Evolutionary conservation across 306 rosid species (phyloP).

Genomic region (Canavalia gladiata): DNA sequence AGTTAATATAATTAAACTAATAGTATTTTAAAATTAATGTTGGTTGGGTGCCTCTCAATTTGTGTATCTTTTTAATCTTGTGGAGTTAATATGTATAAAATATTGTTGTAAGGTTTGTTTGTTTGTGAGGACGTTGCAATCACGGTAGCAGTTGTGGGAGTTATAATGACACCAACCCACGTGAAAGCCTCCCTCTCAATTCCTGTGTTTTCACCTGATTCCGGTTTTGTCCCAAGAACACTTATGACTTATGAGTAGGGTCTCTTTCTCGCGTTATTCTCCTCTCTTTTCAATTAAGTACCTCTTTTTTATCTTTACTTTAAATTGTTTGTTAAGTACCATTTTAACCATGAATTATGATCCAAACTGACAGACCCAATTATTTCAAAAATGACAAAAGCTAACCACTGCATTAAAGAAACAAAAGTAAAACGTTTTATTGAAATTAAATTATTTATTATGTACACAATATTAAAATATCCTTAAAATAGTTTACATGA

Average conservation of each 20-base stretch:
- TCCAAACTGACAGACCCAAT: too few species aligned
- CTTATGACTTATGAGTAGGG: not conserved
- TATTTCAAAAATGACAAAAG: too few species aligned
- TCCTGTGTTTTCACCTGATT: conserved; percentile 58
- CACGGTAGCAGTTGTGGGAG: conserved; percentile 62
- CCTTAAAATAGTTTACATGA: too few species aligned
- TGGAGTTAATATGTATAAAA: not conserved
- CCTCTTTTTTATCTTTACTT: too few species aligned
- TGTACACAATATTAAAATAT: too few species aligned
- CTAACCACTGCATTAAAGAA: too few species aligned
- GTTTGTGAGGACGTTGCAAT: conserved; percentile 50
- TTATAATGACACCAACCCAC: conserved; percentile 60
- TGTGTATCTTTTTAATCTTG: not conserved
- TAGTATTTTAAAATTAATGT: not conserved
- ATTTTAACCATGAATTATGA: not conserved
- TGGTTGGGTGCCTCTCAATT: not conserved
- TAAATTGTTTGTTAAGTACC: not conserved
- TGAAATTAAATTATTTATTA: too few species aligned
- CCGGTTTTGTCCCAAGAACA: not conserved
- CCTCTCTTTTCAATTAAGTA: not conserved
- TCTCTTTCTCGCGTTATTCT: not conserved
- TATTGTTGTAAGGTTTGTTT: not conserved
- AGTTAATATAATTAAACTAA: too few species aligned
- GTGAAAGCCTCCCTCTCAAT: conserved; percentile 50
- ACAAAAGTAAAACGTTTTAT: too few species aligned